Conservation (phyloP, 2,329 filamentous ascomycete species). For the Lecanicillium sp. region DNA sequence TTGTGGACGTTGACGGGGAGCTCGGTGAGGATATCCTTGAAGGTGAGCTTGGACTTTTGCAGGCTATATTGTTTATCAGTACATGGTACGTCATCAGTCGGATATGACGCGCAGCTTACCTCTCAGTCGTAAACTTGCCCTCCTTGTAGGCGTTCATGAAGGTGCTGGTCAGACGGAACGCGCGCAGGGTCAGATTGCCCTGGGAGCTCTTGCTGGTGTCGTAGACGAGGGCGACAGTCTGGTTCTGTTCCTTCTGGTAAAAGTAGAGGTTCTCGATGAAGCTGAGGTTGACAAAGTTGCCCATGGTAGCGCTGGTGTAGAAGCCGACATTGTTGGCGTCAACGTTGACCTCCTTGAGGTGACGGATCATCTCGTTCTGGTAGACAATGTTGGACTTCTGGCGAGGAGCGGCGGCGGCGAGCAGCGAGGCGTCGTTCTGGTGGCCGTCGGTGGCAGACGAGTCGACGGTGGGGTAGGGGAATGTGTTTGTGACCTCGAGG, state of each 20-base stretch:
- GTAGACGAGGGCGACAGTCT: slow-evolving; percentile 83
- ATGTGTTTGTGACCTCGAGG: slow-evolving; percentile 89
- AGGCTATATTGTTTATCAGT: slow-evolving; percentile 50
- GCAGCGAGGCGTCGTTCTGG: slow-evolving; percentile 67
- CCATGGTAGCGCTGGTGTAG: slow-evolving; percentile 98
- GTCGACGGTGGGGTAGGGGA: slow-evolving; percentile 85
- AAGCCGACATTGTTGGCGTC: slow-evolving; percentile 97
- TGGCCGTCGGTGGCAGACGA: slow-evolving; percentile 62
- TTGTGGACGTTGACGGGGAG: slow-evolving; percentile 88
- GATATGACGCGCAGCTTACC: slow-evolving; percentile 47
- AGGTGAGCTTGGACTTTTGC: slow-evolving; percentile 88
- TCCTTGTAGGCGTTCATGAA: slow-evolving; percentile 95
- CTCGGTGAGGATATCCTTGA: slow-evolving; percentile 90
- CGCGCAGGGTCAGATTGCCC: slow-evolving; percentile 80
- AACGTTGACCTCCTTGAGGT: slow-evolving; percentile 93
- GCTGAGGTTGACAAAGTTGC: slow-evolving; percentile 91
- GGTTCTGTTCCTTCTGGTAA: slow-evolving; percentile 94
- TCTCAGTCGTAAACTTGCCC: slow-evolving; percentile 94
- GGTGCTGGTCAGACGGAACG: slow-evolving; percentile 78
- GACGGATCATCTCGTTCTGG: slow-evolving; percentile 95
- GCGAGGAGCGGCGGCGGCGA: slow-evolving; percentile 82
- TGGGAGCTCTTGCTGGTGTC: slow-evolving; percentile 94
- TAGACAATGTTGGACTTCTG: slow-evolving; percentile 85
- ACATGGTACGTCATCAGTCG: neutral
- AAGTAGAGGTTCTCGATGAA: slow-evolving; percentile 97